phyloP scores from a whole-genome alignment of 2,329 filamentous ascomycete species.

The Aspergillaceae sp. region DNA sequence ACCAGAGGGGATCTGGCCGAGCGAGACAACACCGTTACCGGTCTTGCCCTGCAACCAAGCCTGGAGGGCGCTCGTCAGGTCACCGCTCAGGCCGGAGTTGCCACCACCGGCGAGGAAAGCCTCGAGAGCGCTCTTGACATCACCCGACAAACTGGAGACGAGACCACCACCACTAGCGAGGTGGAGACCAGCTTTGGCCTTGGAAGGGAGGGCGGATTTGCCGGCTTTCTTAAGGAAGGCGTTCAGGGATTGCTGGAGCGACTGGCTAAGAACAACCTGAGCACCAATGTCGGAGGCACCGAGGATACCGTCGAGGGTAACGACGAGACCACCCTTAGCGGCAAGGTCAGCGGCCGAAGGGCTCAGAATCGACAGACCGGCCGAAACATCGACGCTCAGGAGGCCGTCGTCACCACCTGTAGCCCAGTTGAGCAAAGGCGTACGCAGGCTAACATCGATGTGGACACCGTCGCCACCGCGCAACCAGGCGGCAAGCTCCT shows the following conservation, averaged over 20 bases:
- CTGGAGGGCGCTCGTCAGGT: slow-evolving; percentile 22
- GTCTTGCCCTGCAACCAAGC: slow-evolving; percentile 25
- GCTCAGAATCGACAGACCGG: slow-evolving; percentile 26
- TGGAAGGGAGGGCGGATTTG: slow-evolving; percentile 14
- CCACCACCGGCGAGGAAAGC: slow-evolving; percentile 18
- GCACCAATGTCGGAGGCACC: slow-evolving; percentile 16
- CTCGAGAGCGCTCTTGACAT: slow-evolving; percentile 25
- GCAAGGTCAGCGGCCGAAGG: slow-evolving; percentile 26
- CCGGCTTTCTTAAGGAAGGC: slow-evolving; percentile 19
- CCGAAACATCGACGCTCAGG: slow-evolving; percentile 19
- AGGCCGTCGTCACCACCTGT: slow-evolving; percentile 17
- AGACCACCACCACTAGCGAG: slow-evolving; percentile 28
- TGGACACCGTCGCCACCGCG: slow-evolving; percentile 11
- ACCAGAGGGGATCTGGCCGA: slow-evolving; percentile 19
- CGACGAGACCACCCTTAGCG: slow-evolving; percentile 28
- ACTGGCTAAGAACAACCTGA: slow-evolving; percentile 23
- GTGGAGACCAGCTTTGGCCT: slow-evolving; percentile 25
- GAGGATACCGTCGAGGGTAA: slow-evolving; percentile 31
- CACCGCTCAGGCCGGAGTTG: slow-evolving; percentile 19
- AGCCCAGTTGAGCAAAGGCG: slow-evolving; percentile 25
- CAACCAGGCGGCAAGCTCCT: slow-evolving; percentile 24
- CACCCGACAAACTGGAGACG: slow-evolving; percentile 19
- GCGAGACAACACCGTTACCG: slow-evolving; percentile 18
- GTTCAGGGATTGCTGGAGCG: slow-evolving; percentile 20
- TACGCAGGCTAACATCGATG: slow-evolving; percentile 21